Evolutionary conservation across 169 alveolate genomes (phyloP), one percentile per base, ranked within the genome.

Genomic region (Theileria annulata): DNA sequence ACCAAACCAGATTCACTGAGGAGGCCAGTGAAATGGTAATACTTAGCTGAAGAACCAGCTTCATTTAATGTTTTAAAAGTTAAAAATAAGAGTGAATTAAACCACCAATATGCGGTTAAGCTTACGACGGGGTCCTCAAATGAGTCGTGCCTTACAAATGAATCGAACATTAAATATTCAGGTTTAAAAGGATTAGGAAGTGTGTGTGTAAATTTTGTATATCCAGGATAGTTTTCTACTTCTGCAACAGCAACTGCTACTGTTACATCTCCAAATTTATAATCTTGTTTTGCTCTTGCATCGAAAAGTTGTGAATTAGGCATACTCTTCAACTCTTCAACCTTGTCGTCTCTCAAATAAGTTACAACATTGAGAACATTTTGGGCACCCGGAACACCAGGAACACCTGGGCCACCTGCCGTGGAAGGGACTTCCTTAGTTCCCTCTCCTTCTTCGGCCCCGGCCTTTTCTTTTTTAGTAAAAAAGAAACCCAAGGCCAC

Each of bases 221-320:
- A 64, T 25, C 73, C 73, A 27, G 73, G 56, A 28, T 35, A 25
- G 73, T 64, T 42, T 27, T 25, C 33, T 6, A 64, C 73, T 35
- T 31, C 56, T 31, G 54, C 73, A 21, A 37, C 27, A 42, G 37
- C 73, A 21, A 64, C 49, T 13, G 73, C 0, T 27, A 64, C 73
- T 42, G 49, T 31, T 19, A 42, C 49, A 21, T 25, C 49, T 12
- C 1, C 33, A 64, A 42, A 31, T 42, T 42, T 42, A 56, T 56
- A 56, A 25, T 56, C 33, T 56, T 19, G 28, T 56, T 56, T 56
- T 2, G 66, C 66, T 56, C 66, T 56, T 21, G 66, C 66, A 56
- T 56, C 66, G 31, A 56, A 25, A 56, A 56, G 66, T 0, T 56
- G 13, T 21, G 66, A 56, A 21, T 25, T 27, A 56, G 66, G 17